Conservation (phyloP, 129 eudicot genomes). For the Saposhnikovia divaricata region DNA sequence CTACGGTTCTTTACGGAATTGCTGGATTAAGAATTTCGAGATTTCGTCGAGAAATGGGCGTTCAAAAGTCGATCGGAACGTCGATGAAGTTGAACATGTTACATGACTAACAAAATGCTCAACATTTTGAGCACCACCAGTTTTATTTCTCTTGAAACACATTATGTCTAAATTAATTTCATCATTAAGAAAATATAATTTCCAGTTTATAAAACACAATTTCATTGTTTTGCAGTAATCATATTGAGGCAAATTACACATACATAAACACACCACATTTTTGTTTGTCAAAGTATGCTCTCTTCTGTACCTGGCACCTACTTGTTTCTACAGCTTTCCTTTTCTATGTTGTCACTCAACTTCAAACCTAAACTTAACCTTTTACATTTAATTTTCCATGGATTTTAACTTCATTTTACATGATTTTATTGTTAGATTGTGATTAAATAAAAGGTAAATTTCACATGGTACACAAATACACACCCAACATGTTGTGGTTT, state of each 20-base stretch:
- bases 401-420: not conserved
- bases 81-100: slow-evolving; percentile 3
- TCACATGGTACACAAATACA: not conserved
- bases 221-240: not conserved
- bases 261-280: not conserved
- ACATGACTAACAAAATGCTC: not conserved
- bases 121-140: not conserved
- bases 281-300: not conserved
- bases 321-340: not conserved
- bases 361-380: not conserved
- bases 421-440: not conserved
- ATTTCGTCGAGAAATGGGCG: not conserved
- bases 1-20: not conserved
- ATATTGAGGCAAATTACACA: not conserved
- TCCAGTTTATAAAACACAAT: not conserved
- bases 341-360: not conserved
- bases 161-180: not conserved
- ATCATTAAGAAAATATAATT: not conserved
- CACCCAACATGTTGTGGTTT: not conserved
- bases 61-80: not conserved
- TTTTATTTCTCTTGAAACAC: not conserved
- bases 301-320: not conserved
- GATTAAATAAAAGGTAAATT: not conserved
- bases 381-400: not conserved
- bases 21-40: not conserved